Evolutionary conservation across 1,284 basidiomycete species (phyloP), one percentile per base, ranked within the genome.

Genomic region (Leccinum proximum): DNA sequence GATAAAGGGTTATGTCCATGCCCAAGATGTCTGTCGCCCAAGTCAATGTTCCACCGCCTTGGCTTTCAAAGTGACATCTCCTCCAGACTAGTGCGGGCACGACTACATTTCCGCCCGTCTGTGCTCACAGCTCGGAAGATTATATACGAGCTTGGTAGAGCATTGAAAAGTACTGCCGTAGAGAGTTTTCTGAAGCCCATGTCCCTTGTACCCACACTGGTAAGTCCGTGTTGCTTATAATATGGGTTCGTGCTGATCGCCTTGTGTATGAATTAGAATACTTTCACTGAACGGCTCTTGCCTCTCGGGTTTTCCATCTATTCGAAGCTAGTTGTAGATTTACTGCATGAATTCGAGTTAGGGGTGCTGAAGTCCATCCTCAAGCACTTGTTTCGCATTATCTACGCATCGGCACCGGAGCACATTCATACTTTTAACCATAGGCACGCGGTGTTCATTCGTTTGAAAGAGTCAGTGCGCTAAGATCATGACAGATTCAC

Each of bases 1-100:
- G 69, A 77, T 64, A 67, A 73, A 16, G 77, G 74, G 0, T 7
- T 62, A 2, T 77, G 72, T 57, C 76, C 76, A 2, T 80, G 78
- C 61, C 77, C 78, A 5, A 67, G 70, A 0, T 80, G 77, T 62
- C 58, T 76, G 2, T 63, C 76, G 1, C 65, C 65, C 2, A 75
- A 75, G 64, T 50, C 54, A 7, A 37, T n/a, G 1, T 63, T 68
- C 48, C 11, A 42, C 13, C 33, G 11, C 0, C 22, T 64, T n/a
- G 64, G 67, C 0, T 38, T 61, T n/a, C 2, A 7, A 3, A 18
- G 9, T 2, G 62, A 68, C 37, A 8, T 56, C 53, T 30, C 26
- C 14, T 35, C 33, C 30, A 58, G 56, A 35, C 10, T 58, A 30
- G 18, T 62, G 7, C 26, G 13, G 11, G 54, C 58, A 48, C 65